Evolutionary conservation across 352 stramenopile species (phyloP).

Genomic region (Phytophthora idaei): DNA sequence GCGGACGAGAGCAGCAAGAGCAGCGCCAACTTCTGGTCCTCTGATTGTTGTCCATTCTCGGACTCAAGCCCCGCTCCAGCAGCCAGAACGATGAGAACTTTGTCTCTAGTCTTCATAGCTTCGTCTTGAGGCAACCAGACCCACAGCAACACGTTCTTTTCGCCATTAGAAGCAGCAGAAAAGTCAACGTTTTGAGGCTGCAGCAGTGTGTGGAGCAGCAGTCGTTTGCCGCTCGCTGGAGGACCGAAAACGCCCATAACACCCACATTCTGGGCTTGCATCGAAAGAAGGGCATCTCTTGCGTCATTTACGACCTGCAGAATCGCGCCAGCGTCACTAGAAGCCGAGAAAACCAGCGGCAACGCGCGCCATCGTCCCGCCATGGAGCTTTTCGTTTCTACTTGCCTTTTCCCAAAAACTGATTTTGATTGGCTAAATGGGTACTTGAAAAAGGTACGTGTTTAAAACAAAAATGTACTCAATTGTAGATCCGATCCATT

Average conservation of each 20-base stretch:
- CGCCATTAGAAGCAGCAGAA: constrained; percentile 1
- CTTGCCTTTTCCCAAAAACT: constrained; percentile 19
- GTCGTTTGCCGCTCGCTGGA: constrained; percentile 41
- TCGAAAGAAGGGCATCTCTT: constrained; percentile 29
- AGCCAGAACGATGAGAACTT: constrained; percentile 30
- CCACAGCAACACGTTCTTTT: constrained; percentile 50
- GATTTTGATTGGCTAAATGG: constrained; percentile 33
- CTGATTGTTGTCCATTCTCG: constrained; percentile 15
- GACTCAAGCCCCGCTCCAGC: constrained; percentile 14
- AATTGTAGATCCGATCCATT: too few species aligned
- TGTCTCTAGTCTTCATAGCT: constrained; percentile 1
- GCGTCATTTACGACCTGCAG: constrained; percentile 30
- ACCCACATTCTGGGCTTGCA: constrained; percentile 30
- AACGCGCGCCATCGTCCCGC: constrained; percentile 44
- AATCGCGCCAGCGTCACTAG: neutral
- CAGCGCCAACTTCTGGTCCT: constrained; percentile 38
- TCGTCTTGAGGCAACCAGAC: constrained; percentile 37
- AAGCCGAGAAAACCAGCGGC: constrained; percentile 39
- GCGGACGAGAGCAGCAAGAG: constrained; percentile 66
- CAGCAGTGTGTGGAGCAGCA: constrained; percentile 59
- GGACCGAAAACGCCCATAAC: constrained; percentile 55
- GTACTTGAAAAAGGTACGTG: constrained; percentile 4
- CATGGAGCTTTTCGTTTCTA: constrained; percentile 12
- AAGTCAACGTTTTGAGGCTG: constrained; percentile 34
- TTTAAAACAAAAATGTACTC: too few species aligned